Evolutionary conservation across 2,329 filamentous ascomycete species (phyloP).

Genomic region (Bertia moriformis): DNA sequence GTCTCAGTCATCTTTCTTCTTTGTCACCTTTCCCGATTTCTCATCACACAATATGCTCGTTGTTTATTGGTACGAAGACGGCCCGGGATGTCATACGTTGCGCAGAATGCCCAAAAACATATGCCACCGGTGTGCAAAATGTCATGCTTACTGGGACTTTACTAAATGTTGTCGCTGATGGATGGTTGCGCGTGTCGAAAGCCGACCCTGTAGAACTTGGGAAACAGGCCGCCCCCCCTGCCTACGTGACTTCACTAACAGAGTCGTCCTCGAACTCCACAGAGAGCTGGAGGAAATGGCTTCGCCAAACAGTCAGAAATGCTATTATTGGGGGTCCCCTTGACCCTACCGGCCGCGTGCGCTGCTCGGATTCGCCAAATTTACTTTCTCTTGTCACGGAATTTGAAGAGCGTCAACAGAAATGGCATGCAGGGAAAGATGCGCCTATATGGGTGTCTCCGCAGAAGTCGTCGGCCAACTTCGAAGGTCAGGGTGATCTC

Average conservation of each 20-base stretch:
- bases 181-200: conserved; percentile 22
- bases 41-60: conserved; percentile 22
- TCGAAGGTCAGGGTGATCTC: background rate
- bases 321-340: conserved; percentile 8
- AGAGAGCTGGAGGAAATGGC: conserved; percentile 18
- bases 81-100: conserved; percentile 24
- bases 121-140: conserved; percentile 24
- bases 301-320: conserved; percentile 17
- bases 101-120: conserved; percentile 20
- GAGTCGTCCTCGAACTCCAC: conserved; percentile 10
- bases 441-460: background rate
- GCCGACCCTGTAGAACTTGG: conserved; percentile 18
- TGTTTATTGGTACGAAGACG: conserved; percentile 23
- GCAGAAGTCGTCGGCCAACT: background rate
- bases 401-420: background rate
- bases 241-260: conserved; percentile 12
- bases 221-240: conserved; percentile 14
- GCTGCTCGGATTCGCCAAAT: background rate
- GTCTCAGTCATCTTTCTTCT: conserved; percentile 22
- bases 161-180: conserved; percentile 24
- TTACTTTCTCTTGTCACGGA: background rate
- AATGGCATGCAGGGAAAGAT: background rate
- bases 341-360: background rate
- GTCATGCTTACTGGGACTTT: conserved; percentile 27
- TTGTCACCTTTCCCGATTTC: conserved; percentile 23